These are phyloP conservation scores for Aspergillus cavernicola DNA, from an alignment of 495 filamentous ascomycete genomes.

Conservation along the genomic window DNA sequence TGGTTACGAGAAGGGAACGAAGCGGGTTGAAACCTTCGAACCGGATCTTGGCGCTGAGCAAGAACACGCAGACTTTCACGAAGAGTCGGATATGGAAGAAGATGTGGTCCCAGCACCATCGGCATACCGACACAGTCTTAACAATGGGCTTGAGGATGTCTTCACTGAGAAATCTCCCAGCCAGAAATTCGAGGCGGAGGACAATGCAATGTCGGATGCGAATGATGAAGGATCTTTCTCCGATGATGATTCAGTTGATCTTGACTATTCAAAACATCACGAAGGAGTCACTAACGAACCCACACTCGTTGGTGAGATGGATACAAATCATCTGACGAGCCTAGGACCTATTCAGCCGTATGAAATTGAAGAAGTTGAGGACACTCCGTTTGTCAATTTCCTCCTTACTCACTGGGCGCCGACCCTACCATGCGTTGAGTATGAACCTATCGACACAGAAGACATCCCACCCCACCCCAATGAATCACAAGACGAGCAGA, in stretches of 20 bases:
- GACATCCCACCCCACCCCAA: neutral
- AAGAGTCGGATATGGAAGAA: neutral
- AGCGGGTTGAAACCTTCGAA: neutral
- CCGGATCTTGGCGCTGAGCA: neutral
- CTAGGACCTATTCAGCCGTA: constrained; percentile 13
- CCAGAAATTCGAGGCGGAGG: neutral
- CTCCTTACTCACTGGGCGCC: constrained; percentile 7
- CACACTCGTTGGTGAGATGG: constrained; percentile 13
- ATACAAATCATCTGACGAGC: neutral
- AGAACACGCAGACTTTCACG: neutral
- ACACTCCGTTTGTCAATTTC: constrained; percentile 6
- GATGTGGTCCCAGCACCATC: neutral
- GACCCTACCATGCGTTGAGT: neutral
- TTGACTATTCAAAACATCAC: neutral
- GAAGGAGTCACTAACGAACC: constrained; percentile 22
- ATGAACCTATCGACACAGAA: neutral
- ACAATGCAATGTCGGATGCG: neutral
- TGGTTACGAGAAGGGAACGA: neutral
- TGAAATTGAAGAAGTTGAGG: constrained; percentile 18
- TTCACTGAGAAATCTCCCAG: constrained; percentile 8
- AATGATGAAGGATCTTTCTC: constrained; percentile 5
- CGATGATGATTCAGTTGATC: constrained; percentile 12
- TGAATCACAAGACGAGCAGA: neutral
- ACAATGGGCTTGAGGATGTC: constrained; percentile 19
- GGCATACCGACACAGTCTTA: neutral